Evolutionary conservation across 2,329 filamentous ascomycete genomes (phyloP).

Genomic region (Ophiognomonia clavigignenti-juglandacearum): DNA sequence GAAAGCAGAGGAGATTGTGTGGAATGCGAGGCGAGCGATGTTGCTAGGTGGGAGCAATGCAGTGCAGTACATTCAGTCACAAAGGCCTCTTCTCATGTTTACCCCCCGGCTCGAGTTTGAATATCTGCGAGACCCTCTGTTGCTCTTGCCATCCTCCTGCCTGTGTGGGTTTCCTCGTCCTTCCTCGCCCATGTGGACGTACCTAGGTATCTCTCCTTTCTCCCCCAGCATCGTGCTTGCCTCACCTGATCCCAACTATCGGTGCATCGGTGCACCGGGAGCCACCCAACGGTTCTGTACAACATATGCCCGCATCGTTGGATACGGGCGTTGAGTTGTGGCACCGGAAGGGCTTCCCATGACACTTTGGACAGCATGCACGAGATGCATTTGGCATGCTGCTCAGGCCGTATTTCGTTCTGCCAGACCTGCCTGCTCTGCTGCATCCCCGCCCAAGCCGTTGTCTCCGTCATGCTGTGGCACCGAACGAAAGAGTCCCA

Average conservation of each 20-base stretch:
- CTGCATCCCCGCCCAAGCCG: slow-evolving; percentile 1
- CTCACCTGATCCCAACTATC: background rate
- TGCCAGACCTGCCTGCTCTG: background rate
- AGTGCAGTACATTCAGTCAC: too few species aligned
- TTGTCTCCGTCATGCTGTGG: slow-evolving; percentile 4
- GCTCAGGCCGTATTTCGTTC: too few species aligned
- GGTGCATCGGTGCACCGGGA: background rate
- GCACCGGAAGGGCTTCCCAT: background rate
- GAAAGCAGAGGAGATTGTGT: background rate
- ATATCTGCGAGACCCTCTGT: background rate
- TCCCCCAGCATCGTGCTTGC: background rate
- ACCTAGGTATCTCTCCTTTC: too few species aligned
- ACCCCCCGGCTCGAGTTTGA: too few species aligned
- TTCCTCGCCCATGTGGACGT: background rate
- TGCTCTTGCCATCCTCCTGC: slow-evolving; percentile 9
- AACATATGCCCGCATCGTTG: background rate
- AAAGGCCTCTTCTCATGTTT: background rate
- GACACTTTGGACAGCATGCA: slow-evolving; percentile 1
- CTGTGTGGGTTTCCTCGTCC: background rate
- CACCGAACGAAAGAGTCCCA: background rate
- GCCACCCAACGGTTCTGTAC: slow-evolving; percentile 1
- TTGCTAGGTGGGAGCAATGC: background rate
- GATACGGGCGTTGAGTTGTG: background rate
- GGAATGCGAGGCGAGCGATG: background rate
- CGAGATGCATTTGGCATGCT: background rate